phyloP scores from a whole-genome alignment of 163 green algal species.

The Chlamydomonas reinhardtii region DNA sequence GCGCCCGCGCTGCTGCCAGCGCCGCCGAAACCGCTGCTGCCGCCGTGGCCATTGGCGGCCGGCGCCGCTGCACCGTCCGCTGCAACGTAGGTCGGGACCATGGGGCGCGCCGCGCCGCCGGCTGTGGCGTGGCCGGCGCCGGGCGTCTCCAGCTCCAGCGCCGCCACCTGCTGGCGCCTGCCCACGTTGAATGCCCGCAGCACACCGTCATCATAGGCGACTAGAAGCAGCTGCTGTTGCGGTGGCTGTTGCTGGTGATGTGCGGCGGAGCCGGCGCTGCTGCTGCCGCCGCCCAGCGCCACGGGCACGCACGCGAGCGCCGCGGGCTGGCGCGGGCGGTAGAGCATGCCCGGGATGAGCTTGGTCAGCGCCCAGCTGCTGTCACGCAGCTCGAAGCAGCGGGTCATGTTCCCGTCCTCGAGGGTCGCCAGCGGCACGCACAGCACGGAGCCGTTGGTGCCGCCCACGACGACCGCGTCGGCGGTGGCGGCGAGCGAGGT shows the following conservation, averaged over 20 bases:
- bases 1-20: not conserved
- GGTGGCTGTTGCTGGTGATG: too few relatives aligned
- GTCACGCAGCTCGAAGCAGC: constrained; percentile 54
- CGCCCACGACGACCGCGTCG: constrained; percentile 51
- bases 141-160: constrained; percentile 25
- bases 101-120: not conserved
- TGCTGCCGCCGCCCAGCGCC: not conserved
- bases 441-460: constrained; percentile 51
- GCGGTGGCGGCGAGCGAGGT: constrained; percentile 43
- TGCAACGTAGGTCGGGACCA: constrained; percentile 13
- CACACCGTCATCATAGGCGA: constrained; percentile 58
- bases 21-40: not conserved
- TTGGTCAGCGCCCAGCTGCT: constrained; percentile 56
- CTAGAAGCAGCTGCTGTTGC: constrained; percentile 38
- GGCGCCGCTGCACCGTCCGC: not conserved
- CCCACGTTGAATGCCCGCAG: constrained; percentile 53
- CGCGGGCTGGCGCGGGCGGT: constrained; percentile 45
- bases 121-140: not conserved
- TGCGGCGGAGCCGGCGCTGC: too few relatives aligned
- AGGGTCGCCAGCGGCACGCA: constrained; percentile 49
- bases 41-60: not conserved
- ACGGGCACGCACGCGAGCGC: constrained; percentile 26
- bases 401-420: constrained; percentile 11
- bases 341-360: constrained; percentile 59
- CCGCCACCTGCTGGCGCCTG: constrained; percentile 40